Evolutionary conservation across 768 basidiomycete genomes (phyloP).

Genomic region (Hortiboletus flavorubellus): DNA sequence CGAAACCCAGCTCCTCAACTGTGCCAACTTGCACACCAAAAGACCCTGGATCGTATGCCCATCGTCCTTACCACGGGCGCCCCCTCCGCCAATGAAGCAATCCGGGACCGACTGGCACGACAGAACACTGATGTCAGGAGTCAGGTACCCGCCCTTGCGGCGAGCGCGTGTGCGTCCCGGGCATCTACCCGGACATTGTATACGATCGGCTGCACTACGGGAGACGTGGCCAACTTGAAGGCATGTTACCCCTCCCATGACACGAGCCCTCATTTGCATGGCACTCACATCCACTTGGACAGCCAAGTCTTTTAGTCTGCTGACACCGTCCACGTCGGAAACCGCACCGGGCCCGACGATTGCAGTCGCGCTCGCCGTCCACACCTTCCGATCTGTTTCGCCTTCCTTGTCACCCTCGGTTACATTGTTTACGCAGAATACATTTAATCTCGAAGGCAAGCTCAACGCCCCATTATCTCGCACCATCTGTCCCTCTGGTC

Average conservation of each 20-base stretch:
- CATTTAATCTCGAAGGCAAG: too few relatives aligned
- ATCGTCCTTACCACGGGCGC: too few relatives aligned
- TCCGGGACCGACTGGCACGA: background rate
- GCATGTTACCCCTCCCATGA: constrained; percentile 17
- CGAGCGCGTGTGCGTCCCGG: constrained; percentile 36
- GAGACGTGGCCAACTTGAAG: constrained; percentile 33
- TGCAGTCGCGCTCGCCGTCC: constrained; percentile 46
- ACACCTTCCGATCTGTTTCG: too few relatives aligned
- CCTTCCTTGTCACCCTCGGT: too few relatives aligned
- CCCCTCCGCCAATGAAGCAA: too few relatives aligned
- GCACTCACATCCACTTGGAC: background rate
- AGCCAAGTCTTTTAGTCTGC: constrained; percentile 43
- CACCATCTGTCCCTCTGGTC: too few relatives aligned
- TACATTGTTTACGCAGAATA: too few relatives aligned
- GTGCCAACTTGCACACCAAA: too few relatives aligned
- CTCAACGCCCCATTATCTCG: too few relatives aligned
- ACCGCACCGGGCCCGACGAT: constrained; percentile 67
- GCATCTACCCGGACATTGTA: constrained; percentile 38
- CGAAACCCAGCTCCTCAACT: too few relatives aligned
- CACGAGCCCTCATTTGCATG: background rate
- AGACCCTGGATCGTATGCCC: too few relatives aligned
- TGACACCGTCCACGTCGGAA: constrained; percentile 70
- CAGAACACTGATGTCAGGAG: constrained; percentile 34
- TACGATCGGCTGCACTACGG: constrained; percentile 40
- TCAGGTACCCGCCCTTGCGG: constrained; percentile 38